phyloP scores from a whole-genome alignment of 768 basidiomycete genomes.

The Russula griseocarnosa region DNA sequence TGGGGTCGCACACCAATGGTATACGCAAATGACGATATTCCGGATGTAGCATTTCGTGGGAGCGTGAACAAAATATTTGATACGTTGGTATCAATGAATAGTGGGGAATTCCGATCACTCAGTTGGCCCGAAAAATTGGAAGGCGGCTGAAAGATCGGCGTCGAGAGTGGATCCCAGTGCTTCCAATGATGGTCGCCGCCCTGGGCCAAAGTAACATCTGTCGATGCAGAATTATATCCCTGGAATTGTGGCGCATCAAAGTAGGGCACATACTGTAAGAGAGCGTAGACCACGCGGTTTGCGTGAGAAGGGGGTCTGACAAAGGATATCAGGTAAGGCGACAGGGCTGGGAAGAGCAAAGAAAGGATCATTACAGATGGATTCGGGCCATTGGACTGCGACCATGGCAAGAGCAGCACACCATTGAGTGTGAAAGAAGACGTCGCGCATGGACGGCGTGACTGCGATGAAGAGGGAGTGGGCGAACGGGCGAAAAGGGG shows the following conservation, averaged over 20 bases:
- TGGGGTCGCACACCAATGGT: conserved; percentile 76
- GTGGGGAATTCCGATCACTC: conserved; percentile 60
- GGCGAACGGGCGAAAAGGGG: not conserved
- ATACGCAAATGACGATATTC: conserved; percentile 81
- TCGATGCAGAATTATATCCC: not conserved
- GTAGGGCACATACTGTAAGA: conserved; percentile 53
- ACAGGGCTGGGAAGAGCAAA: conserved; percentile 26
- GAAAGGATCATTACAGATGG: conserved; percentile 62
- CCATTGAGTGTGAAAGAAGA: conserved; percentile 93
- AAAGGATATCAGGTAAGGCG: conserved; percentile 3
- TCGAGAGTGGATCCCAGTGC: conserved; percentile 67
- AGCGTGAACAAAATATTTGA: conserved; percentile 75
- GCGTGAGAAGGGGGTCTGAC: conserved; percentile 82
- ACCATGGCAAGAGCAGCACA: conserved; percentile 86
- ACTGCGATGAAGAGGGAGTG: conserved; percentile 42
- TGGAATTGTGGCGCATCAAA: not conserved
- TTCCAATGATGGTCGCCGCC: conserved; percentile 39
- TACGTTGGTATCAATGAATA: conserved; percentile 66
- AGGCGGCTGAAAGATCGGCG: conserved; percentile 58
- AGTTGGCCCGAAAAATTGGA: conserved; percentile 72
- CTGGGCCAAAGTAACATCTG: conserved; percentile 72
- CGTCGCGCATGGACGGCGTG: conserved; percentile 88
- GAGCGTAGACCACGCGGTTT: conserved; percentile 85
- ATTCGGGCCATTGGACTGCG: conserved; percentile 91
- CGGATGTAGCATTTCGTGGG: conserved; percentile 54